Evolutionary conservation across 805 yeast genomes (phyloP).

Genomic region (Cyberlindnera americana): DNA sequence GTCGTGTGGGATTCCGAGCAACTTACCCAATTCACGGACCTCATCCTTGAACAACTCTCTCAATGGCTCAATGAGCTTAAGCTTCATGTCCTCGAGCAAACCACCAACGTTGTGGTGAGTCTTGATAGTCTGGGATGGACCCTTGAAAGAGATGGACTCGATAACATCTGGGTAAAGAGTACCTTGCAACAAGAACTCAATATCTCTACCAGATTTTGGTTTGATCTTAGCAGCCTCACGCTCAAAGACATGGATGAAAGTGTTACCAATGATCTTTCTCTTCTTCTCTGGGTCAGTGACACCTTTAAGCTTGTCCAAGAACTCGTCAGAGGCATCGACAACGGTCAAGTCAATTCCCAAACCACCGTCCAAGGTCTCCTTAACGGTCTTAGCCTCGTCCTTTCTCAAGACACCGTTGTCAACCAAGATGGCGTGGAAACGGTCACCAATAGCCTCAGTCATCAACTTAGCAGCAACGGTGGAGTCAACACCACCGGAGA

Average conservation of each 20-base stretch:
- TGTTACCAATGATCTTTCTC: constrained; percentile 97
- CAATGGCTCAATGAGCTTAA: constrained; percentile 96
- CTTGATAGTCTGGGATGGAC: constrained; percentile 99
- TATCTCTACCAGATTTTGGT: constrained; percentile 85
- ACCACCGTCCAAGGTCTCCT: constrained; percentile 86
- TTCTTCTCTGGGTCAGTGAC: constrained; percentile 98
- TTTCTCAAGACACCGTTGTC: constrained; percentile 97
- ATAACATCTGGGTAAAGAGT: constrained; percentile 98
- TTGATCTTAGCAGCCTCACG: constrained; percentile 89
- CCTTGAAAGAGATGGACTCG: constrained; percentile 97
- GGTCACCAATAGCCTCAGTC: constrained; percentile 97
- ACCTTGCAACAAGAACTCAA: constrained; percentile 93
- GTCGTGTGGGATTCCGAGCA: constrained; percentile 93
- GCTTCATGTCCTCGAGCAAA: constrained; percentile 93
- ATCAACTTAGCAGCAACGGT: constrained; percentile 98
- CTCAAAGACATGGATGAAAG: constrained; percentile 95
- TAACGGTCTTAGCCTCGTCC: constrained; percentile 86
- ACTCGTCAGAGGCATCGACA: constrained; percentile 90
- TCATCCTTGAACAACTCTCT: constrained; percentile 99
- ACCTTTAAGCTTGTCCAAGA: constrained; percentile 81
- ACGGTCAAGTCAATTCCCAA: constrained; percentile 93
- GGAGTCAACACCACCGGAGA: constrained; percentile 98
- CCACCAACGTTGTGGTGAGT: constrained; percentile 99
- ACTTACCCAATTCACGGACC: constrained; percentile 93
- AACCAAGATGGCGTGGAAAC: constrained; percentile 97